phyloP scores from a whole-genome alignment of 371 early-diverging fungal genomes.

The Agmasoma carcini region DNA sequence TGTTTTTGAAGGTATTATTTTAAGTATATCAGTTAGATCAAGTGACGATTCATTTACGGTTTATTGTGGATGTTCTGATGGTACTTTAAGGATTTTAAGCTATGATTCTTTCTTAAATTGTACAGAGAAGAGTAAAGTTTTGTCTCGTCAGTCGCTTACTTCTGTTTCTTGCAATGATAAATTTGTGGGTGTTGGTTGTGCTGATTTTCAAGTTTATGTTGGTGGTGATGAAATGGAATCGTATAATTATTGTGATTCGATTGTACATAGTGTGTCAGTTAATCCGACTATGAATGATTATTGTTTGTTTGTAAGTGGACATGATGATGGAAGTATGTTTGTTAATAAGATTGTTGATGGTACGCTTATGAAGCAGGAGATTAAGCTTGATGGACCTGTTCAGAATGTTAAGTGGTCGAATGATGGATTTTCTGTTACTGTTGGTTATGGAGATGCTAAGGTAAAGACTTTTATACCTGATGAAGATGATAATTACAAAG shows the following conservation, averaged over 20 bases:
- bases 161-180: conserved; percentile 27
- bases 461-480: conserved; percentile 46
- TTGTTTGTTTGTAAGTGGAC: conserved; percentile 47
- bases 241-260: conserved; percentile 37
- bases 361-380: conserved; percentile 19
- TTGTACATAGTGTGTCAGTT: conserved; percentile 42
- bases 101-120: conserved; percentile 8
- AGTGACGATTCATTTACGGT: conserved; percentile 19
- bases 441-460: conserved; percentile 46
- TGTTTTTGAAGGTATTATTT: conserved; percentile 47
- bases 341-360: conserved; percentile 28
- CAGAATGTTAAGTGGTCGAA: conserved; percentile 44
- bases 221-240: conserved; percentile 17
- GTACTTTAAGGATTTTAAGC: conserved; percentile 33
- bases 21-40: conserved; percentile 10
- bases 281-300: conserved; percentile 28
- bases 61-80: conserved; percentile 52
- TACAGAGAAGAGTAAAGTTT: conserved; percentile 3
- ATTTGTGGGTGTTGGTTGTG: conserved; percentile 44
- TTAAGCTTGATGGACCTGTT: conserved; percentile 39
- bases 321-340: conserved; percentile 44
- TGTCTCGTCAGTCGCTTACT: conserved; percentile 45
- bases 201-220: conserved; percentile 38
- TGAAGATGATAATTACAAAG: conserved; percentile 38
- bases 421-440: conserved; percentile 46